Evolutionary conservation across 2,329 filamentous ascomycete genomes (phyloP).

Genomic region (Magnaporthiopsis rhizophila): DNA sequence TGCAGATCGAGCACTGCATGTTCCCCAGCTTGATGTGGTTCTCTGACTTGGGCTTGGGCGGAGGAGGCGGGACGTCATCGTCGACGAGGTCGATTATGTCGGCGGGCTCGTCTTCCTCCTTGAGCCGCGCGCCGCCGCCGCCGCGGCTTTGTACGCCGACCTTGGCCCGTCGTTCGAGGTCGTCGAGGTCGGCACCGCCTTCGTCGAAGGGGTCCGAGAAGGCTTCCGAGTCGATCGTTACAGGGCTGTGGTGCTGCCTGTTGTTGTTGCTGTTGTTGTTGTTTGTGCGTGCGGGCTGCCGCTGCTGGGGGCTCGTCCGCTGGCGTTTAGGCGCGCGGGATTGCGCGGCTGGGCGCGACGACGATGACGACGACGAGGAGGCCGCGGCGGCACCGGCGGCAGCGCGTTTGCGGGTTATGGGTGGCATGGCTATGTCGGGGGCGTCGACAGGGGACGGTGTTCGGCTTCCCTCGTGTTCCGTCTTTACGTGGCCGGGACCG

Average conservation of each 20-base stretch:
- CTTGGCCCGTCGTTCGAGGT: conserved; percentile 16
- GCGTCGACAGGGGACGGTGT: background rate
- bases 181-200: conserved; percentile 9
- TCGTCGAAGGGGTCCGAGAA: background rate
- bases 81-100: conserved; percentile 32
- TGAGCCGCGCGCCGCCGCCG: background rate
- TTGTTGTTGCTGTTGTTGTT: conserved; percentile 1
- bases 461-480: background rate
- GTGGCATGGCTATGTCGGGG: background rate
- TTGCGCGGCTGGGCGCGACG: background rate
- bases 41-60: conserved; percentile 30
- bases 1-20: conserved; percentile 61
- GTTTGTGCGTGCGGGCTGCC: background rate
- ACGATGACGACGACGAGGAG: background rate
- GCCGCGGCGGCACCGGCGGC: background rate
- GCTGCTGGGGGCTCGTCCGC: background rate
- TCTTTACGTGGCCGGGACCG: background rate
- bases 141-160: background rate
- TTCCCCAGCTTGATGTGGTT: conserved; percentile 43
- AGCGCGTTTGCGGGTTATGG: background rate
- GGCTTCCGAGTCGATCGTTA: background rate
- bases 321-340: background rate
- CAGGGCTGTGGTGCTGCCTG: conserved; percentile 16
- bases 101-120: conserved; percentile 16
- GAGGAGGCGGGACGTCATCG: conserved; percentile 31